Evolutionary conservation across 2,329 filamentous ascomycete species (phyloP).

Genomic region (Scytalidium lignicola): DNA sequence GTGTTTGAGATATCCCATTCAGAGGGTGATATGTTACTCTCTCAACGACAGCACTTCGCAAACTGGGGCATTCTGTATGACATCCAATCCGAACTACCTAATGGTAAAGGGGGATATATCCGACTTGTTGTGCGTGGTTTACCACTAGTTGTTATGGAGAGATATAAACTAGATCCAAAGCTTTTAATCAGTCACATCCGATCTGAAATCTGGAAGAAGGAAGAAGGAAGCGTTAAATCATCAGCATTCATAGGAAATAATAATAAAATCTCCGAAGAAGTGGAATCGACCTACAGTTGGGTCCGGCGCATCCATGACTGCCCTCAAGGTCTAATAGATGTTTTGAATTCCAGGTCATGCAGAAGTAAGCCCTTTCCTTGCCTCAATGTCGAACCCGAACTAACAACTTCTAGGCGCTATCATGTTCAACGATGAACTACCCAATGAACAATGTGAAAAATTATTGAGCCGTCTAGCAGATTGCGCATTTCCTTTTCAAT

Average conservation of each 20-base stretch:
- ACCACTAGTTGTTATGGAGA: conserved; percentile 68
- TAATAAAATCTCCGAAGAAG: conserved; percentile 13
- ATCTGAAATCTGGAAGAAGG: conserved; percentile 63
- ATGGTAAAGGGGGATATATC: background rate
- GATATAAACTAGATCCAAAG: conserved; percentile 67
- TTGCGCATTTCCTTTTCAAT: conserved; percentile 75
- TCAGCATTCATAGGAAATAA: conserved; percentile 1
- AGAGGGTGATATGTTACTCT: conserved; percentile 56
- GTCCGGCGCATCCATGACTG: conserved; percentile 60
- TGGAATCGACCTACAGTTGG: conserved; percentile 38
- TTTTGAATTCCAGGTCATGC: conserved; percentile 72
- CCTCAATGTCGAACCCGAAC: background rate
- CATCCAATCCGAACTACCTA: conserved; percentile 1
- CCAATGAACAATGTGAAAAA: conserved; percentile 48
- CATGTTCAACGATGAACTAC: conserved; percentile 77
- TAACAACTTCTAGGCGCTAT: conserved; percentile 44
- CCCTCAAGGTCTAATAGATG: conserved; percentile 68
- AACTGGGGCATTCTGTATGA: conserved; percentile 67
- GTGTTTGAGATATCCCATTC: conserved; percentile 57
- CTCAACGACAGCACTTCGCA: conserved; percentile 51
- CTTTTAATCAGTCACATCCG: conserved; percentile 71
- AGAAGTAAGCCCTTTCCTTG: conserved; percentile 40
- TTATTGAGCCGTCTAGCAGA: conserved; percentile 52
- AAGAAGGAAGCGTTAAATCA: conserved; percentile 7
- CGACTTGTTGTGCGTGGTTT: conserved; percentile 50